phyloP scores from a whole-genome alignment of 73 alveolate species.

The Paraurostyla sp. region DNA sequence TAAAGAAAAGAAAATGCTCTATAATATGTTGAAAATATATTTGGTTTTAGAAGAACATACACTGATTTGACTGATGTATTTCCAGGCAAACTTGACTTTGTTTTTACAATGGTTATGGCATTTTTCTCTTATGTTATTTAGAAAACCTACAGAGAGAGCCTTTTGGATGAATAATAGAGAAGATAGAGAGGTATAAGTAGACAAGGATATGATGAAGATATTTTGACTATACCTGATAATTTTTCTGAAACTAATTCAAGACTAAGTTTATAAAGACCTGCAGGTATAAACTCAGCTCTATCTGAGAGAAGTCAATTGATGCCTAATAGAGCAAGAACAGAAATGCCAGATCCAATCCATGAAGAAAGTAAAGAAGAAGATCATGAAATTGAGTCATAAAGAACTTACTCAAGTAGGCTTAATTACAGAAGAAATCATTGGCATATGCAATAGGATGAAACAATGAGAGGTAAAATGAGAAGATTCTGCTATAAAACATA shows the following conservation, averaged over 20 bases:
- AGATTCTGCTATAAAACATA: neutral
- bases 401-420: neutral
- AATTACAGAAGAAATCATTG: neutral
- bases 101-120: neutral
- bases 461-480: slow-evolving; percentile 47
- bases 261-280: neutral
- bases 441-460: neutral
- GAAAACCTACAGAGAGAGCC: neutral
- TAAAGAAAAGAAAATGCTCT: neutral
- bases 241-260: slow-evolving; percentile 23
- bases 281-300: neutral
- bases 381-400: neutral
- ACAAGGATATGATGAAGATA: slow-evolving; percentile 38
- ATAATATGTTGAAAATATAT: neutral
- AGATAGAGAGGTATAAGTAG: neutral
- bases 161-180: neutral
- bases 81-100: neutral
- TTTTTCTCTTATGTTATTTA: neutral
- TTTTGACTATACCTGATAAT: slow-evolving; percentile 45
- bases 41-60: slow-evolving; percentile 17
- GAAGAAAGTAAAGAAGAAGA: slow-evolving; percentile 31
- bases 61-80: neutral
- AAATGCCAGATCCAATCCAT: neutral
- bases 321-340: neutral
- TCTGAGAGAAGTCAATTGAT: neutral